Evolutionary conservation across 139 green algal species (phyloP), one percentile per base, ranked within the genome.

Genomic region (Zygnema circumcarinatum): DNA sequence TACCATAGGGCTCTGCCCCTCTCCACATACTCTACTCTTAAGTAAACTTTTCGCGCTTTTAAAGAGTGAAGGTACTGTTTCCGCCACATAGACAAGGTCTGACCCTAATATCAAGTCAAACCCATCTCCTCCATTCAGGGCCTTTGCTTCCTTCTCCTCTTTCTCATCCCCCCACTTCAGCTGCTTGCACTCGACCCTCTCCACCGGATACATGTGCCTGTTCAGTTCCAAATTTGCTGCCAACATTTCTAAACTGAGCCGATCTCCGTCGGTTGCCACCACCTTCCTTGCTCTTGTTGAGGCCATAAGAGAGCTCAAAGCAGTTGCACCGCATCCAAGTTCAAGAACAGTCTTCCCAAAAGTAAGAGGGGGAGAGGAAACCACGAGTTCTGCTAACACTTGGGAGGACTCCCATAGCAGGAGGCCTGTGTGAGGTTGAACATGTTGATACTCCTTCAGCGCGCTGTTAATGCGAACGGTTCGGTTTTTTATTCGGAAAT

Each of bases 31-130:
- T 62, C 47, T 16, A 25, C 47, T 16, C 21, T 31, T 31, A 2
- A 89, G 1, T 39, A 89, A 69, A 22, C 16, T 35, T 35, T 33
- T 78, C 31, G 84, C 80, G 0, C 76, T 89, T 52, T 89, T 40
- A 62, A 88, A 89, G 22, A 89, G 35, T 22, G 84, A 42, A 33
- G 84, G 84, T 39, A 89, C 84, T 2, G 84, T 67, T 79, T 88
- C 84, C 32, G 16, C 31, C 2, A 89, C 79, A 40, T 89, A 89
- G 52, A 89, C 79, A 20, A 89, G 62, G 16, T 89, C 84, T 0
- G 78, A 41, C 11, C 84, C 84, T 2, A 89, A 31, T 36, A 89
- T 79, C 2, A 89, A 33, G 32, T 89, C 84, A 80, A 54, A 89
- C 31, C 54, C 35, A 21, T 33, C 38, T n/a, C 83, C 78, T 20